These are phyloP conservation scores for Vitis hybrid DNA, from an alignment of 177 flowering plant genomes.

Conservation along the genomic window DNA sequence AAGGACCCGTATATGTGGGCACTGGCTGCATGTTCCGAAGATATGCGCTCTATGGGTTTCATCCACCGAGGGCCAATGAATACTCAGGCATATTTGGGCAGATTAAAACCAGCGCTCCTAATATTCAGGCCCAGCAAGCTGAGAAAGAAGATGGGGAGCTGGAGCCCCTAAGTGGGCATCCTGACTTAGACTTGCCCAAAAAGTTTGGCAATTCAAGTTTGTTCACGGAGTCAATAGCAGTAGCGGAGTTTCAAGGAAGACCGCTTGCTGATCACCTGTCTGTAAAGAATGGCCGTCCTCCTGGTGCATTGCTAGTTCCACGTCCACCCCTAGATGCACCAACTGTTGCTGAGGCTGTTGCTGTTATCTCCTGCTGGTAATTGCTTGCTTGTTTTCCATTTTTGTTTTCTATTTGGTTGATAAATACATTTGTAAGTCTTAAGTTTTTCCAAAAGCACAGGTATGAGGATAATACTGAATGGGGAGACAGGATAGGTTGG, in stretches of 20 bases:
- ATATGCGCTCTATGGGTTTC: slow-evolving; percentile 73
- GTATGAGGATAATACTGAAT: slow-evolving; percentile 80
- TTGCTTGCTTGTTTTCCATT: not conserved
- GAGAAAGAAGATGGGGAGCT: slow-evolving; percentile 44
- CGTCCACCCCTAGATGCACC: slow-evolving; percentile 79
- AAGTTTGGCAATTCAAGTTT: slow-evolving; percentile 72
- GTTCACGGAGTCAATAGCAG: slow-evolving; percentile 59
- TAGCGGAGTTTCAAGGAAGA: slow-evolving; percentile 82
- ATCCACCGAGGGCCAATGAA: slow-evolving; percentile 76
- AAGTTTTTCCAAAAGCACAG: slow-evolving; percentile 22
- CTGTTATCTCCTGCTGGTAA: slow-evolving; percentile 86
- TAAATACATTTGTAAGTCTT: not conserved
- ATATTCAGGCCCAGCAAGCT: slow-evolving; percentile 12
- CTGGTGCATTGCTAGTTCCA: slow-evolving; percentile 59
- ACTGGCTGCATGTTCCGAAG: slow-evolving; percentile 84
- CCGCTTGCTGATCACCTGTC: slow-evolving; percentile 80
- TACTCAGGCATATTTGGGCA: slow-evolving; percentile 64
- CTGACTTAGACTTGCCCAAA: slow-evolving; percentile 59
- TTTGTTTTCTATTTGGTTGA: not conserved
- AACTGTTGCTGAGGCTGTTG: slow-evolving; percentile 81
- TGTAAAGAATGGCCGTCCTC: slow-evolving; percentile 77
- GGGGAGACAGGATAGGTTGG: slow-evolving; percentile 80
- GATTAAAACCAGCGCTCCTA: slow-evolving; percentile 32
- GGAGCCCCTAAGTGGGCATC: slow-evolving; percentile 48
- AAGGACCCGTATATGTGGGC: slow-evolving; percentile 85